Conservation (phyloP, 805 yeast species). For the Lachancea waltii region DNA sequence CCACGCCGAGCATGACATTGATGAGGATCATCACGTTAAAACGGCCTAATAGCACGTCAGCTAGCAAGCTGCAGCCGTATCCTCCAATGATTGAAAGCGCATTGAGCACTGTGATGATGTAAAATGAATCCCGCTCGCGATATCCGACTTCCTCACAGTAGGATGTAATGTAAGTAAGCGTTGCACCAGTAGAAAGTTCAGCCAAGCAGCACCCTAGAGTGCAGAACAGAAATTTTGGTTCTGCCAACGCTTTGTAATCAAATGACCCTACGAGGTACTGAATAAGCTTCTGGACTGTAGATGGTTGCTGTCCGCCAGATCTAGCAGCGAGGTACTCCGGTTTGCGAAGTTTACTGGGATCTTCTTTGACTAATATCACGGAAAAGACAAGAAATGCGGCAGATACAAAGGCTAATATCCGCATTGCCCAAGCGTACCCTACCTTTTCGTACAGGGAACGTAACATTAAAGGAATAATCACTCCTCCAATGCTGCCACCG, state of each 20-base stretch:
- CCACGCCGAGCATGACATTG: slow-evolving; percentile 32
- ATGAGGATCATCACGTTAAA: slow-evolving; percentile 45
- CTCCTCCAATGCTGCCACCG: slow-evolving; percentile 66
- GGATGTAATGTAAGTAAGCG: slow-evolving; percentile 46
- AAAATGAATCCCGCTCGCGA: slow-evolving; percentile 37
- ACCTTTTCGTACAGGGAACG: slow-evolving; percentile 35
- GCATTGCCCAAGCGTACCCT: slow-evolving; percentile 50
- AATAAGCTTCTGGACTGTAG: slow-evolving; percentile 1
- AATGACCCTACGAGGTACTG: slow-evolving; percentile 26
- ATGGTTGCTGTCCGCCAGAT: too few relatives aligned
- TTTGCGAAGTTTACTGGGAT: slow-evolving; percentile 31
- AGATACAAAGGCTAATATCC: slow-evolving; percentile 41
- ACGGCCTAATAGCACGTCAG: slow-evolving; percentile 42
- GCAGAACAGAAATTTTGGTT: slow-evolving; percentile 38
- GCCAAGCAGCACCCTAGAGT: slow-evolving; percentile 39
- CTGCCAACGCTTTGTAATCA: slow-evolving; percentile 38
- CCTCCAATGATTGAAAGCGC: slow-evolving; percentile 44
- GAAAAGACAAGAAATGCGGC: slow-evolving; percentile 21
- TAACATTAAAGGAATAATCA: slow-evolving; percentile 50
- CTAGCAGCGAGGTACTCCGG: too few relatives aligned
- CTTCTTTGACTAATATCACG: slow-evolving; percentile 28
- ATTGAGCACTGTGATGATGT: slow-evolving; percentile 42
- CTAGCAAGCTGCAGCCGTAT: slow-evolving; percentile 37
- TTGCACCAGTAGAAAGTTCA: slow-evolving; percentile 42
- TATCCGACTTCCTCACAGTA: slow-evolving; percentile 46